These are phyloP conservation scores for Paraconiothyrium sp. DNA, from an alignment of 2,329 filamentous ascomycete species.

Conservation along the genomic window DNA sequence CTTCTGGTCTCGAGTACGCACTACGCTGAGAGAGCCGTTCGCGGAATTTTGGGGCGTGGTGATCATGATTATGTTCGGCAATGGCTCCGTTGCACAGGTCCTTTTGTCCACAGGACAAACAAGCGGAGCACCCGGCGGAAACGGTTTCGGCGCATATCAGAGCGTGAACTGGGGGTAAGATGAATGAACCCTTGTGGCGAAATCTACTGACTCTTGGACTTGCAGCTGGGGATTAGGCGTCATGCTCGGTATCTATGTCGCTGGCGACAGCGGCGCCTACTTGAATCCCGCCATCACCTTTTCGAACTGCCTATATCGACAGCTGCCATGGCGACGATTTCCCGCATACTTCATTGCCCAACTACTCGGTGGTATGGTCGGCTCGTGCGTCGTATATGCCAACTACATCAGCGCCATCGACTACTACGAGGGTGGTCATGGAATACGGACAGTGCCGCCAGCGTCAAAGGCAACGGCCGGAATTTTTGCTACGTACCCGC, in stretches of 20 bases:
- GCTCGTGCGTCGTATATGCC: constrained; percentile 55
- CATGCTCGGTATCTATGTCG: constrained; percentile 68
- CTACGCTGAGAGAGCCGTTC: constrained; percentile 54
- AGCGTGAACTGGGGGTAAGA: constrained; percentile 55
- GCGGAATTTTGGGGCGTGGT: constrained; percentile 56
- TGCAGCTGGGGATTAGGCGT: constrained; percentile 49
- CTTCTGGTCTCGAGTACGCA: constrained; percentile 50
- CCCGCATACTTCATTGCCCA: constrained; percentile 74
- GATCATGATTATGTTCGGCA: constrained; percentile 56
- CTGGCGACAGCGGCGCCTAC: constrained; percentile 72
- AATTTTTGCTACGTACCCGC: constrained; percentile 79
- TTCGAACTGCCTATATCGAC: constrained; percentile 73
- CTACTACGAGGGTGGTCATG: constrained; percentile 67
- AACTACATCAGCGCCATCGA: constrained; percentile 68
- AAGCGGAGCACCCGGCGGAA: constrained; percentile 53
- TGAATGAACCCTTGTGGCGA: neutral
- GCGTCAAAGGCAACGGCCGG: constrained; percentile 69
- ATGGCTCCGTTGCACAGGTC: constrained; percentile 56
- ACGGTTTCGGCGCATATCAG: constrained; percentile 55
- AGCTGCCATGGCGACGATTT: constrained; percentile 74
- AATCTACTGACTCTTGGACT: constrained; percentile 4
- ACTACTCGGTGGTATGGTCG: constrained; percentile 72
- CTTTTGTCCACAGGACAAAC: constrained; percentile 49
- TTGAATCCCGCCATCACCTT: constrained; percentile 74
- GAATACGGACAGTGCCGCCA: constrained; percentile 69